A percentile compares a stretch with the other conserved stretches of the same genome.
phyloP scores from a whole-genome alignment of 139 green algal genomes.

The Chlamydomonas incerta region DNA sequence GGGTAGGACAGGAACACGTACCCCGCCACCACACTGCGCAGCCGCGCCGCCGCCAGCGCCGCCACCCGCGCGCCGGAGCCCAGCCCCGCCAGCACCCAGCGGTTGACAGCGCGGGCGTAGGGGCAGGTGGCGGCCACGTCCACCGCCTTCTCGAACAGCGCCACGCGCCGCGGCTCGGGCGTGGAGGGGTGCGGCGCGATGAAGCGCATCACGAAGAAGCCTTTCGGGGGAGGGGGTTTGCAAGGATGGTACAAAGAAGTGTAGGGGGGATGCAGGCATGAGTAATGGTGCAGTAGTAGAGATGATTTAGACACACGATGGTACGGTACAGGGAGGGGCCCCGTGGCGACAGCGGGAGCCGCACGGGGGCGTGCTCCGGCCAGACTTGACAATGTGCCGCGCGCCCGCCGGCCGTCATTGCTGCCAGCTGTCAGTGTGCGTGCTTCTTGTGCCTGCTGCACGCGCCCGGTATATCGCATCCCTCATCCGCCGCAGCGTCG shows the following conservation, averaged over 20 bases:
- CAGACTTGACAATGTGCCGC: no score
- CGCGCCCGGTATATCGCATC: no score
- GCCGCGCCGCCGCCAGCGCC: slow-evolving; percentile 51
- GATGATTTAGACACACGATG: no score
- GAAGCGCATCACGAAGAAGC: slow-evolving; percentile 73
- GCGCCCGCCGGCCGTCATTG: no score
- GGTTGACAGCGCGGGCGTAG: slow-evolving; percentile 63
- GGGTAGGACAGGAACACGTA: slow-evolving; percentile 29
- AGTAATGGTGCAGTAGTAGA: no score
- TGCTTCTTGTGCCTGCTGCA: no score
- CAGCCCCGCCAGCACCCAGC: slow-evolving; percentile 69
- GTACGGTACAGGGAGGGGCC: no score
- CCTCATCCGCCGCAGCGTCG: no score
- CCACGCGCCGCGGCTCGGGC: background rate
- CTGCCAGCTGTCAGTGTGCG: no score
- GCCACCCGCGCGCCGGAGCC: slow-evolving; percentile 74
- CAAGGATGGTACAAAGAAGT: no score
- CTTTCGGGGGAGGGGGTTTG: slow-evolving; percentile 33
- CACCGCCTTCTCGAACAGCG: slow-evolving; percentile 67
- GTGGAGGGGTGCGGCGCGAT: slow-evolving; percentile 36
- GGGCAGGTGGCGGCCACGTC: slow-evolving; percentile 72
- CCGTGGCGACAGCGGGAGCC: no score
- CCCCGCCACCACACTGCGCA: slow-evolving; percentile 56
- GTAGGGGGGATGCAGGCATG: background rate
- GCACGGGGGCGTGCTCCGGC: no score